A percentile compares a stretch with the other conserved stretches of the same genome.
phyloP scores from a whole-genome alignment of 2,329 filamentous ascomycete species.

The Knufia petricola region DNA sequence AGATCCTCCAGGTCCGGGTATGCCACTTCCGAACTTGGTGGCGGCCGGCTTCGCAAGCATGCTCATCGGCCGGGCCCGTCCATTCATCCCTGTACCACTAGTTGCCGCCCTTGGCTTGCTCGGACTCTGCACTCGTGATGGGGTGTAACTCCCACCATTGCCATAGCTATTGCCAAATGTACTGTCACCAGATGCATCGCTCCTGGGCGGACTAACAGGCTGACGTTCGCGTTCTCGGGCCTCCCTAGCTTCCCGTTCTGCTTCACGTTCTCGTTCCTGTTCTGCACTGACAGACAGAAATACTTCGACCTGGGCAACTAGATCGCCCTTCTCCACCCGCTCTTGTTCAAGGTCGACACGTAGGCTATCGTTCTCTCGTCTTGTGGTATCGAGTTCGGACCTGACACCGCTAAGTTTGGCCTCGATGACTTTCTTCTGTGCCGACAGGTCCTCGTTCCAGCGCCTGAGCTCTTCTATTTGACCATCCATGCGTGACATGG shows the following conservation, averaged over 20 bases:
- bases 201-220: slow-evolving; percentile 21
- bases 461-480: slow-evolving; percentile 31
- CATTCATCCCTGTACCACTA: slow-evolving; percentile 1
- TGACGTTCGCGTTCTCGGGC: slow-evolving; percentile 12
- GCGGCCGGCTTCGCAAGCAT: slow-evolving; percentile 21
- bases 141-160: background rate
- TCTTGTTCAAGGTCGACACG: slow-evolving; percentile 47
- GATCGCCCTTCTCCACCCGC: slow-evolving; percentile 40
- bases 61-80: slow-evolving; percentile 19
- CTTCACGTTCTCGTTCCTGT: slow-evolving; percentile 15
- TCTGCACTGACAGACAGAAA: slow-evolving; percentile 35
- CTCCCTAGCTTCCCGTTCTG: slow-evolving; percentile 7
- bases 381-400: slow-evolving; percentile 60
- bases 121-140: slow-evolving; percentile 1
- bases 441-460: slow-evolving; percentile 53
- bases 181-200: slow-evolving; percentile 20
- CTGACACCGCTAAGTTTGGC: slow-evolving; percentile 67
- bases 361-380: slow-evolving; percentile 58
- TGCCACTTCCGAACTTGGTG: slow-evolving; percentile 19
- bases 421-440: slow-evolving; percentile 58
- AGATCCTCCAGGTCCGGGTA: slow-evolving; percentile 21
- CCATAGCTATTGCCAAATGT: background rate
- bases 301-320: slow-evolving; percentile 39
- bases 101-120: background rate
- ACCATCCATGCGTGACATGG: slow-evolving; percentile 33